A percentile compares a stretch with the other conserved stretches of the same genome.
phyloP scores from a whole-genome alignment of 192 early-diverging fungal genomes.

The Podila epigama region DNA sequence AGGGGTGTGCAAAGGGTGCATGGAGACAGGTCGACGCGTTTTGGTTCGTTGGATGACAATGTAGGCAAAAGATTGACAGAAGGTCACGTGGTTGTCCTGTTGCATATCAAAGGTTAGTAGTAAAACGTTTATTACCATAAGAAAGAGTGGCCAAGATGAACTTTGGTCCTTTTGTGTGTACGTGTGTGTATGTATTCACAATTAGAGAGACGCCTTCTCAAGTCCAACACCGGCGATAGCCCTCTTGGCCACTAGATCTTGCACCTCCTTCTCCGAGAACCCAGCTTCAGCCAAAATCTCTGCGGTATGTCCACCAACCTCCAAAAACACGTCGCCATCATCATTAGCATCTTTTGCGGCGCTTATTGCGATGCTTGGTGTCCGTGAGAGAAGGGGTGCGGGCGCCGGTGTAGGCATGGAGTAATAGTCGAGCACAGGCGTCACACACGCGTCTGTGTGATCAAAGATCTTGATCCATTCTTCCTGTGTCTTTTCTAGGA shows the following conservation, averaged over 20 bases:
- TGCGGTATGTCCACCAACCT: constrained; percentile 55
- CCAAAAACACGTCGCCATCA: constrained; percentile 32
- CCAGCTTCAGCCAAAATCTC: constrained; percentile 54
- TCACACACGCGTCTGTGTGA: constrained; percentile 69
- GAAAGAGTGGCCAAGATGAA: neutral
- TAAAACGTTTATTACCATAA: neutral
- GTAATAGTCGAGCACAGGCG: constrained; percentile 64
- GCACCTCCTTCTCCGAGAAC: constrained; percentile 47
- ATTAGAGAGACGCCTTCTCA: constrained; percentile 36
- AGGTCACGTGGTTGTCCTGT: too few relatives aligned
- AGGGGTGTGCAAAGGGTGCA: too few relatives aligned
- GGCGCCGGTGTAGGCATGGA: constrained; percentile 55
- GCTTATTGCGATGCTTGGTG: constrained; percentile 49
- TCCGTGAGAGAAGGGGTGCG: constrained; percentile 60
- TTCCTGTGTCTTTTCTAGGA: constrained; percentile 63
- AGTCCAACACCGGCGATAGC: constrained; percentile 25
- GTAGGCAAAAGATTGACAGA: neutral
- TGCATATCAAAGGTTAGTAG: too few relatives aligned
- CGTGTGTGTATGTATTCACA: neutral
- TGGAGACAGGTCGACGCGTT: too few relatives aligned
- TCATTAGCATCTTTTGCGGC: neutral
- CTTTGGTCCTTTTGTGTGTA: neutral
- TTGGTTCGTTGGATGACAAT: too few relatives aligned
- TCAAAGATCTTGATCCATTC: constrained; percentile 71
- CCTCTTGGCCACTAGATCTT: constrained; percentile 34